These are phyloP conservation scores for Protomyces lactucae-debilis DNA, from an alignment of 1,139 yeast species.

Conservation along the genomic window DNA sequence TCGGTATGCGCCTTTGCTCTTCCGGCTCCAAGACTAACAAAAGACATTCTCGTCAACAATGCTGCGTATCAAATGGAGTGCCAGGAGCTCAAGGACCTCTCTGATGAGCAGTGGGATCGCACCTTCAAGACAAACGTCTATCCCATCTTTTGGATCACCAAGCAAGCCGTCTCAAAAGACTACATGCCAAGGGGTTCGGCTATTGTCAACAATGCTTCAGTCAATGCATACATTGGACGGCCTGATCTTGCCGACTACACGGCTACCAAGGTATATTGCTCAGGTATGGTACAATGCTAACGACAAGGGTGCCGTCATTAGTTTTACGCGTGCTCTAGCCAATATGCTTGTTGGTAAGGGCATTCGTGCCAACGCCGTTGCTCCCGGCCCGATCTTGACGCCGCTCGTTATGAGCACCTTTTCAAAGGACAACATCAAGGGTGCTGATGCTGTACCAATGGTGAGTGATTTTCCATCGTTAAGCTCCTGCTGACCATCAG, in stretches of 20 bases:
- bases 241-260: slow-evolving; percentile 13
- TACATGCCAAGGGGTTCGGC: slow-evolving; percentile 8
- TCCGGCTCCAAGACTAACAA: neutral
- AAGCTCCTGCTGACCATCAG: neutral
- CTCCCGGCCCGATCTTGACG: slow-evolving; percentile 77
- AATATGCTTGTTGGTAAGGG: slow-evolving; percentile 51
- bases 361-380: slow-evolving; percentile 57
- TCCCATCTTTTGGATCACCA: slow-evolving; percentile 7
- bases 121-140: slow-evolving; percentile 5
- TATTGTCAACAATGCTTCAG: slow-evolving; percentile 13
- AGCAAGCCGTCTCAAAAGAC: neutral
- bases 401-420: slow-evolving; percentile 8
- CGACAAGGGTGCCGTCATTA: slow-evolving; percentile 11
- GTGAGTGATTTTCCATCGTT: neutral
- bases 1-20: neutral
- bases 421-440: slow-evolving; percentile 3
- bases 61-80: slow-evolving; percentile 24
- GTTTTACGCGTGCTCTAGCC: slow-evolving; percentile 57
- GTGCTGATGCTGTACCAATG: slow-evolving; percentile 2
- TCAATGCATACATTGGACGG: slow-evolving; percentile 14
- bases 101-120: neutral
- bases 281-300: no score
- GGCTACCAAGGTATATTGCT: neutral
- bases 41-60: slow-evolving; percentile 19
- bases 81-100: slow-evolving; percentile 15